Evolutionary conservation across 805 yeast genomes (phyloP), one percentile per base, ranked within the genome.

Genomic region (Hyphopichia homilentoma): DNA sequence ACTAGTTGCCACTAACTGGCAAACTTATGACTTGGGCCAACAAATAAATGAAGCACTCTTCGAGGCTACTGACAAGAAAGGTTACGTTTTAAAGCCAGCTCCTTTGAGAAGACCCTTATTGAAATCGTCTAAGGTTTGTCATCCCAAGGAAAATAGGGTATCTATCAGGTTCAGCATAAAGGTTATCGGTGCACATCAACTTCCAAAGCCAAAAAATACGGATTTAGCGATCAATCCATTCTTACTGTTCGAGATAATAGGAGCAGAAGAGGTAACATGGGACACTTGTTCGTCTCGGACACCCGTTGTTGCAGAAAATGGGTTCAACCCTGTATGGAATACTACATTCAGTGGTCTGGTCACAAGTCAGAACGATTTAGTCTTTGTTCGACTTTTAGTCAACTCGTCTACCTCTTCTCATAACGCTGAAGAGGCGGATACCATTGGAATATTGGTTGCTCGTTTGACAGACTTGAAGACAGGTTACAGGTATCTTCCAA

Each of bases 1-100:
- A 51, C 77, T 93, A 87, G 97, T 85, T 4, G 97, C 98, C 0
- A 81, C 96, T 0, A 93, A 90, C 52, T 90, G 97, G 97, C 98
- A 90, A 57, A 81, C 93, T 0, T 81, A 77, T 52, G 98, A 93
- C 50, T 37, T 78, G 12, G 96, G 97, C 0, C 90, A 89, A 51
- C 96, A 88, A 50, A 48, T 93, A 7, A 89, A 88, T 53, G 84
- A 84, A 40, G 85, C 96, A 3, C 61, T 88, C 73, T 87, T 90
- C 55, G 76, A 75, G 31, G 56, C 71, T 11, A 73, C 75, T 0
- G 64, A 70, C 9, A 71, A 65, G 27, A 61, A 72, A 0, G 99
- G 99, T 0, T 93, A 86, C 50, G 77, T 83, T 6, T 59, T 85
- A 29, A 93, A 93, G 48, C 96, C 97, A 0, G 41, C 39, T 3